Evolutionary conservation across 805 yeast species (phyloP).

Genomic region (Metschnikowia koreensis): DNA sequence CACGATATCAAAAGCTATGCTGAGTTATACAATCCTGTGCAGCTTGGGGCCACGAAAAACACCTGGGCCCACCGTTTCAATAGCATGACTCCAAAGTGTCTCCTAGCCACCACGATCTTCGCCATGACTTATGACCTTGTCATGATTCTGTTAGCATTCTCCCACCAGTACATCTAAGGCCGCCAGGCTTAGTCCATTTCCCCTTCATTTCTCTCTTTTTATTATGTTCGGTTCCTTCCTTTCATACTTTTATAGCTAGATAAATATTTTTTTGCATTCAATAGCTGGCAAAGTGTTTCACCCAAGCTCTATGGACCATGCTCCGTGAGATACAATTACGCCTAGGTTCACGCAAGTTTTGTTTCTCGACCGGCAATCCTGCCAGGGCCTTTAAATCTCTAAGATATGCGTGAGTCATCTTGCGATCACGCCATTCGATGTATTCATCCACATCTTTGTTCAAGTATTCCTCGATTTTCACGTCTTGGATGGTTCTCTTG

Average conservation of each 20-base stretch:
- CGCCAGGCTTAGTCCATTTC: neutral
- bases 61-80: slow-evolving; percentile 1
- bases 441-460: neutral
- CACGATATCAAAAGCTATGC: slow-evolving; percentile 11
- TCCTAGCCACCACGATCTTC: neutral
- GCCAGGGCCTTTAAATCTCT: neutral
- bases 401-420: neutral
- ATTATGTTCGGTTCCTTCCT: no score
- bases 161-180: slow-evolving; percentile 2
- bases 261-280: neutral
- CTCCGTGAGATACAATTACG: neutral
- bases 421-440: slow-evolving; percentile 3
- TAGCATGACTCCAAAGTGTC: neutral
- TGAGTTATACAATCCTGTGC: slow-evolving; percentile 15
- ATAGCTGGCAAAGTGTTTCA: slow-evolving; percentile 4
- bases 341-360: neutral
- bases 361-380: neutral
- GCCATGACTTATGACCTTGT: slow-evolving; percentile 7
- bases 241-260: neutral
- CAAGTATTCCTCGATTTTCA: slow-evolving; percentile 6
- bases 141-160: slow-evolving; percentile 7
- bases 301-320: slow-evolving; percentile 2
- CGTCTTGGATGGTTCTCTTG: slow-evolving; percentile 2
- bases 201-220: no score
- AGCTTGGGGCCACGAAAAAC: slow-evolving; percentile 2